Evolutionary conservation across 2,329 filamentous ascomycete genomes (phyloP).

Genomic region (Penicillium concentricum): DNA sequence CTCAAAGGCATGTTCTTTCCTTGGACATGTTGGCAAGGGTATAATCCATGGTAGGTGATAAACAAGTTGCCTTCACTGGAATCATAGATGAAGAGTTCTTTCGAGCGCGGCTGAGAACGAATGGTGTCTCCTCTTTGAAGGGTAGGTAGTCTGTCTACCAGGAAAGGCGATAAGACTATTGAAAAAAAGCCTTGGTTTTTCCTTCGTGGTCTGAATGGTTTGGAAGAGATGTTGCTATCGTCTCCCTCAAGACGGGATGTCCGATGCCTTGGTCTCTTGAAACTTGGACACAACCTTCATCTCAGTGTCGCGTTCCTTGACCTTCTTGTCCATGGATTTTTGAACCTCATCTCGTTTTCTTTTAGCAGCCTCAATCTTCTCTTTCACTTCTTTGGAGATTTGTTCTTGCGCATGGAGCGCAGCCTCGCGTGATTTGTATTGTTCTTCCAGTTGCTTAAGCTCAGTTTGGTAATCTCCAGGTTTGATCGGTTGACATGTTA

Average conservation of each 20-base stretch:
- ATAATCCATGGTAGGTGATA: not conserved
- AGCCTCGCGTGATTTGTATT: slow-evolving; percentile 37
- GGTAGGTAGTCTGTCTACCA: not conserved
- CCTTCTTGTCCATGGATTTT: slow-evolving; percentile 44
- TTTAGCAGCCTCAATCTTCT: slow-evolving; percentile 37
- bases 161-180: not conserved
- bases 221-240: not conserved
- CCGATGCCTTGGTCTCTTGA: slow-evolving; percentile 38
- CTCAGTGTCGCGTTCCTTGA: slow-evolving; percentile 43
- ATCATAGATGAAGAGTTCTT: not conserved
- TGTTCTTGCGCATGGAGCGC: slow-evolving; percentile 40
- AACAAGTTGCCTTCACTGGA: not conserved
- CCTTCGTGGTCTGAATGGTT: not conserved
- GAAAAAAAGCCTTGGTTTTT: not conserved
- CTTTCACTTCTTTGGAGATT: slow-evolving; percentile 38
- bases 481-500: slow-evolving; percentile 39
- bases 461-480: slow-evolving; percentile 29
- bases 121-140: not conserved
- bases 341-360: slow-evolving; percentile 41
- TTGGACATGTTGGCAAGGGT: not conserved
- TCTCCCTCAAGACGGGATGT: slow-evolving; percentile 27
- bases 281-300: slow-evolving; percentile 44
- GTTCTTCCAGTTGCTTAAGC: slow-evolving; percentile 36
- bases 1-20: not conserved
- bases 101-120: not conserved